These are phyloP conservation scores for Gentiana dahurica DNA, from an alignment of 257 asterid species.

Conservation along the genomic window DNA sequence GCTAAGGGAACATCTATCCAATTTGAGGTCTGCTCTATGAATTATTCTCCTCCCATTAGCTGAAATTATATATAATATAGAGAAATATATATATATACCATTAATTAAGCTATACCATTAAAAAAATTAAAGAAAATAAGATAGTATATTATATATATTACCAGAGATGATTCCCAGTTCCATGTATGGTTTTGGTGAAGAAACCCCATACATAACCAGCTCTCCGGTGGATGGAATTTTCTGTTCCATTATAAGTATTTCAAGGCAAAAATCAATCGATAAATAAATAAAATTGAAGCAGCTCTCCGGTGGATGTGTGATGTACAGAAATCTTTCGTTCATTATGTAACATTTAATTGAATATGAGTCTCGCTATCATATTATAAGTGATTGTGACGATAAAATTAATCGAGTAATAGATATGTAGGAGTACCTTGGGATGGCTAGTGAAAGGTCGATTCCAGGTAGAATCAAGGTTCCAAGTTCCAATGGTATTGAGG, in stretches of 20 bases:
- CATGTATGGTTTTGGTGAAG: conserved; percentile 42
- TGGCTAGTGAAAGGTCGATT: conserved; percentile 58
- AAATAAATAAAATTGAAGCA: not conserved
- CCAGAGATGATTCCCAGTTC: conserved; percentile 59
- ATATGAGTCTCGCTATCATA: too few relatives aligned
- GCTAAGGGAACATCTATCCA: conserved; percentile 41
- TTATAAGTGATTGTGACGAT: too few relatives aligned
- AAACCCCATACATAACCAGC: conserved; percentile 47
- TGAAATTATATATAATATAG: not conserved
- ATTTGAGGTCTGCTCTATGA: conserved; percentile 44
- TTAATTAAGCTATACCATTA: not conserved
- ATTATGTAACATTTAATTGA: too few relatives aligned
- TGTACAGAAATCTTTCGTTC: too few relatives aligned
- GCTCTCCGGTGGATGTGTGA: too few relatives aligned
- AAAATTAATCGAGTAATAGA: too few relatives aligned
- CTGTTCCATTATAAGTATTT: conserved; percentile 16
- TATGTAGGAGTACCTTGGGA: conserved; percentile 29
- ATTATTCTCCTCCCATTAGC: conserved; percentile 44
- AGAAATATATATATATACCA: too few relatives aligned
- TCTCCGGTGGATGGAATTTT: conserved; percentile 43
- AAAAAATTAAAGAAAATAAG: not conserved
- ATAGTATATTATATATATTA: not conserved
- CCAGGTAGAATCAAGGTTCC: conserved; percentile 46
- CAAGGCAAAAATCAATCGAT: not conserved
- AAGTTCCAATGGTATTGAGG: conserved; percentile 28